Conservation (phyloP, 768 basidiomycete species). For the Sutorius australiensis region DNA sequence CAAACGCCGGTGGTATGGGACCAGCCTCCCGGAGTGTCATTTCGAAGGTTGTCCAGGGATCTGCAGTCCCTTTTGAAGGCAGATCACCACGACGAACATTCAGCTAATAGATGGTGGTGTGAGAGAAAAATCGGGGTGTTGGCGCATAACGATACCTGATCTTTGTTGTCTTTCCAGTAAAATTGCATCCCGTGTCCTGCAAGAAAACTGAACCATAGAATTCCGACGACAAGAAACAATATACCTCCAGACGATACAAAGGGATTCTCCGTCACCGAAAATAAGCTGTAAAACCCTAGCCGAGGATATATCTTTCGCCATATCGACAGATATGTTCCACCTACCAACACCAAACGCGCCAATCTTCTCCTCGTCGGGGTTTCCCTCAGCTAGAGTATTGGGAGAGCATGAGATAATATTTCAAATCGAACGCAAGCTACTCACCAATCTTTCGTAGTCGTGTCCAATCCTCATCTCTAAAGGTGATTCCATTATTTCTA, state of each 20-base stretch:
- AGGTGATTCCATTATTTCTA: background rate
- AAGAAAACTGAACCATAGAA: background rate
- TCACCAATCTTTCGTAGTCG: conserved; percentile 18
- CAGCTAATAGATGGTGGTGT: conserved; percentile 42
- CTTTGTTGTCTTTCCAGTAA: conserved; percentile 92
- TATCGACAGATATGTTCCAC: background rate
- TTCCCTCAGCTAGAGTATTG: conserved; percentile 17
- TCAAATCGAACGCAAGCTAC: background rate
- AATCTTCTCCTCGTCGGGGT: conserved; percentile 25
- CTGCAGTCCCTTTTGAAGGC: conserved; percentile 35
- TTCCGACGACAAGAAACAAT: conserved; percentile 19
- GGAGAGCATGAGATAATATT: background rate
- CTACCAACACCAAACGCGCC: conserved; percentile 25
- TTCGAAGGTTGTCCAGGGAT: conserved; percentile 81
- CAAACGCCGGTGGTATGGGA: conserved; percentile 78
- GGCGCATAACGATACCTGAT: conserved; percentile 50
- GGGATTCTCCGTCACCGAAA: conserved; percentile 80
- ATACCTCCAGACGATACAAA: conserved; percentile 77
- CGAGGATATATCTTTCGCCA: background rate
- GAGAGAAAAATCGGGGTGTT: background rate
- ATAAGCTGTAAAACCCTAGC: conserved; percentile 71
- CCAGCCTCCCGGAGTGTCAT: conserved; percentile 82
- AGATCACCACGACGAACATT: conserved; percentile 77
- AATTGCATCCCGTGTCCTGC: conserved; percentile 90
- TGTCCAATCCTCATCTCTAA: conserved; percentile 7